phyloP scores from a whole-genome alignment of 2,329 filamentous ascomycete genomes.

The Alternaria ventricosa region DNA sequence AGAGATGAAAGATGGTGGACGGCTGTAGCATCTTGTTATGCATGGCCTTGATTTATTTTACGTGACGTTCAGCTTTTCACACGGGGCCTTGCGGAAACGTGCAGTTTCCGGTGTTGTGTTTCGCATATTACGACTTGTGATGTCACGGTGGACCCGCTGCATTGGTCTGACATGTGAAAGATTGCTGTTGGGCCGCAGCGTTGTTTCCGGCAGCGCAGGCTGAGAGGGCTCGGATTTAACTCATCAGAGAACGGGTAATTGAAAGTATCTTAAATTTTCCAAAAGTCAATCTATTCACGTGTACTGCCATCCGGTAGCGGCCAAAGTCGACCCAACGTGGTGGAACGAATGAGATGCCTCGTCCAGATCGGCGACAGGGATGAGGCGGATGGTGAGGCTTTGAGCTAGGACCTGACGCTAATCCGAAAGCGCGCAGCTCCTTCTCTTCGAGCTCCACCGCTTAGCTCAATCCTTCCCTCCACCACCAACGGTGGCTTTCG shows the following conservation, averaged over 20 bases:
- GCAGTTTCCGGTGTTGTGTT: conserved; percentile 18
- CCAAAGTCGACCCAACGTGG: background rate
- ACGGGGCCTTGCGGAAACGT: conserved; percentile 9
- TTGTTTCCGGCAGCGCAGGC: background rate
- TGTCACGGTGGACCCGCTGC: conserved; percentile 26
- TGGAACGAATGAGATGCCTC: background rate
- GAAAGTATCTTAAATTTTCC: background rate
- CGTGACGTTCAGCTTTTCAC: background rate
- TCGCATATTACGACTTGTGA: conserved; percentile 23
- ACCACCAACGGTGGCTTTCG: conserved; percentile 11
- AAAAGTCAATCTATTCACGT: background rate
- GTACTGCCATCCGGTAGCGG: background rate
- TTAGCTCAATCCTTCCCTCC: conserved; percentile 13
- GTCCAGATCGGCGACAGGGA: conserved; percentile 10
- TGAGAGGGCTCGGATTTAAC: background rate
- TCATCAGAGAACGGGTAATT: background rate
- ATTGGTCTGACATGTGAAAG: conserved; percentile 28
- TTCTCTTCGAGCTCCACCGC: conserved; percentile 12
- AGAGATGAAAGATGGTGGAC: background rate
- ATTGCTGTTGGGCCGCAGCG: background rate
- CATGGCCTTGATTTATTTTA: background rate
- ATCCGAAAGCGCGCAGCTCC: conserved; percentile 10
- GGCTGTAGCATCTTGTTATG: background rate
- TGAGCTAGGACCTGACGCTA: conserved; percentile 11
- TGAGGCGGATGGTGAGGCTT: conserved; percentile 9